Evolutionary conservation across 2,329 filamentous ascomycete genomes (phyloP).

Genomic region (Penicillium paneum): DNA sequence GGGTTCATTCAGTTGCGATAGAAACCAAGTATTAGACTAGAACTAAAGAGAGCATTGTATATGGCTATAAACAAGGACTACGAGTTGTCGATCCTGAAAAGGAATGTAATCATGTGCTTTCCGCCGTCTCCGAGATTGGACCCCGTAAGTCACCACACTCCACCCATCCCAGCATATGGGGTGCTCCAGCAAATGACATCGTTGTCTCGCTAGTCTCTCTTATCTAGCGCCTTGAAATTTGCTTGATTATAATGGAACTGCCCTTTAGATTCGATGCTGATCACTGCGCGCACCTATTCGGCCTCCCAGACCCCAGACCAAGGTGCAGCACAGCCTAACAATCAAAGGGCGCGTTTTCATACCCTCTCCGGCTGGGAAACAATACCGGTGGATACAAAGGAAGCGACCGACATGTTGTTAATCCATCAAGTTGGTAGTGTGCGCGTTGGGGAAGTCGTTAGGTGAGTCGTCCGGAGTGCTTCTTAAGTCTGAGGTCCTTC

Average conservation of each 20-base stretch:
- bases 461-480: slow-evolving; percentile 52
- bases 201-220: not conserved
- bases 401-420: slow-evolving; percentile 67
- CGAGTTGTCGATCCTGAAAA: not conserved
- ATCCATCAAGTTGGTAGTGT: slow-evolving; percentile 87
- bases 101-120: slow-evolving; percentile 4
- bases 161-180: not conserved
- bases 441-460: slow-evolving; percentile 89
- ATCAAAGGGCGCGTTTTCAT: slow-evolving; percentile 28
- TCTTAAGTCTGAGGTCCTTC: not conserved
- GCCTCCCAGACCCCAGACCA: slow-evolving; percentile 40
- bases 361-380: slow-evolving; percentile 38
- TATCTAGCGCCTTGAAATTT: not conserved
- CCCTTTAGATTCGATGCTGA: slow-evolving; percentile 37
- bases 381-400: slow-evolving; percentile 19
- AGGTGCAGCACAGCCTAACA: slow-evolving; percentile 19
- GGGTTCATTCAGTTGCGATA: not conserved
- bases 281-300: slow-evolving; percentile 43
- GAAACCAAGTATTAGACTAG: not conserved
- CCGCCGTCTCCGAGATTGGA: slow-evolving; percentile 1
- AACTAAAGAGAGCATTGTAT: not conserved
- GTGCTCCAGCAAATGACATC: not conserved
- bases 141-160: not conserved
- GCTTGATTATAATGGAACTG: slow-evolving; percentile 21
- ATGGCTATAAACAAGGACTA: not conserved